Evolutionary conservation across 768 basidiomycete genomes (phyloP).

Genomic region (Lentinula raphanica): DNA sequence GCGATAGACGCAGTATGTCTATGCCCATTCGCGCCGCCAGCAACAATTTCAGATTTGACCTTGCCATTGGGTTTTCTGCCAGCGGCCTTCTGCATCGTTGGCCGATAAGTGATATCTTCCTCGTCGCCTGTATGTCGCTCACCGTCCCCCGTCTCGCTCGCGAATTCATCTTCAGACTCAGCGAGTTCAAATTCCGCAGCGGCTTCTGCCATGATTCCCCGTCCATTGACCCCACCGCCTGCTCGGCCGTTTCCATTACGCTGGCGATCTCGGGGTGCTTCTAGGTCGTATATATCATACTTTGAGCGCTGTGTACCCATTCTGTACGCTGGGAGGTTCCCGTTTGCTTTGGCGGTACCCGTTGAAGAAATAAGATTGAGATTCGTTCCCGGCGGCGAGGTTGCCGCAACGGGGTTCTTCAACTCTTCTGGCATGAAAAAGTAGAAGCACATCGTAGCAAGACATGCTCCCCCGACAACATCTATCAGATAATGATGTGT

Average conservation of each 20-base stretch:
- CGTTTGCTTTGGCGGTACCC: background rate
- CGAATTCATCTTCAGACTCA: conserved; percentile 57
- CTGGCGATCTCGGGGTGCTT: conserved; percentile 36
- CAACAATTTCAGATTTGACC: background rate
- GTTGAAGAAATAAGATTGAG: conserved; percentile 7
- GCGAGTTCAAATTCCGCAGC: conserved; percentile 55
- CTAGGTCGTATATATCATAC: conserved; percentile 75
- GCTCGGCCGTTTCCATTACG: conserved; percentile 7
- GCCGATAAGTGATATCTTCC: conserved; percentile 9
- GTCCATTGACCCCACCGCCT: conserved; percentile 24
- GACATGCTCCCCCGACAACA: conserved; percentile 88
- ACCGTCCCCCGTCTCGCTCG: conserved; percentile 62
- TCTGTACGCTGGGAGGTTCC: conserved; percentile 8
- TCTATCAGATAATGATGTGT: conserved; percentile 99
- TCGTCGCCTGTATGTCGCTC: conserved; percentile 1
- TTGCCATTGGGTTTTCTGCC: background rate
- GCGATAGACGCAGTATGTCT: conserved; percentile 11
- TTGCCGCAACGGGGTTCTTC: conserved; percentile 46
- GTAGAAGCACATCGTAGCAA: conserved; percentile 86
- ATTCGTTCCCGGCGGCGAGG: conserved; percentile 39
- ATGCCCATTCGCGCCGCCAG: conserved; percentile 6
- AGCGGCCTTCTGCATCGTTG: background rate
- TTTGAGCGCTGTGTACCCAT: conserved; percentile 41
- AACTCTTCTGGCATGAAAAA: conserved; percentile 80
- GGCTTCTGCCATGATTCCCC: conserved; percentile 32